Evolutionary conservation across 78 protist genomes (phyloP).

Genomic region (Isochrysis galbana): DNA sequence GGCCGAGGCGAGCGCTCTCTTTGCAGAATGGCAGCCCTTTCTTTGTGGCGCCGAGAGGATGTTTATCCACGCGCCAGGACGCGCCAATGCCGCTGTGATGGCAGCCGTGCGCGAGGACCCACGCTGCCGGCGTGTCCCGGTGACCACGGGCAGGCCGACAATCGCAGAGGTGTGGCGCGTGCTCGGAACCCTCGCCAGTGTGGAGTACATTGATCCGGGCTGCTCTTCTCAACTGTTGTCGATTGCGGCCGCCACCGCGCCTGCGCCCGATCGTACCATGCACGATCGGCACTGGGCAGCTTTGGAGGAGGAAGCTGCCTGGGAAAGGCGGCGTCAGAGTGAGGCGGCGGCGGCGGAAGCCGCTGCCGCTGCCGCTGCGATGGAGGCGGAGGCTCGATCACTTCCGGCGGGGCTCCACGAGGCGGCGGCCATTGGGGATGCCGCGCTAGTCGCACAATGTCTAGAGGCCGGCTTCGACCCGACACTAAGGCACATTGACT

Average conservation of each 20-base stretch:
- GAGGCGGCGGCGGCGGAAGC: not conserved
- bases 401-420: not conserved
- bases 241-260: too few species aligned
- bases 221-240: too few species aligned
- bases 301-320: not conserved
- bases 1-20: not conserved
- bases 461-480: not conserved
- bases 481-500: not conserved
- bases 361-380: not conserved
- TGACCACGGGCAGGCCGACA: too few species aligned
- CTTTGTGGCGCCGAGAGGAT: not conserved
- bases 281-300: too few species aligned
- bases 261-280: too few species aligned
- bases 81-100: not conserved
- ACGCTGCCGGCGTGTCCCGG: too few species aligned
- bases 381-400: not conserved
- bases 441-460: not conserved
- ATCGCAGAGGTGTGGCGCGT: too few species aligned
- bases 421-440: not conserved
- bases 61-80: not conserved
- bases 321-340: not conserved
- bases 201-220: too few species aligned
- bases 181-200: too few species aligned
- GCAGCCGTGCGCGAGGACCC: not conserved
- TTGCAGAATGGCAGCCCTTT: not conserved